Percentiles rank a stretch among this genome's conserved stretches.
Evolutionary conservation across 2,329 filamentous ascomycete species (phyloP).

Genomic region (Pyricularia sp.): DNA sequence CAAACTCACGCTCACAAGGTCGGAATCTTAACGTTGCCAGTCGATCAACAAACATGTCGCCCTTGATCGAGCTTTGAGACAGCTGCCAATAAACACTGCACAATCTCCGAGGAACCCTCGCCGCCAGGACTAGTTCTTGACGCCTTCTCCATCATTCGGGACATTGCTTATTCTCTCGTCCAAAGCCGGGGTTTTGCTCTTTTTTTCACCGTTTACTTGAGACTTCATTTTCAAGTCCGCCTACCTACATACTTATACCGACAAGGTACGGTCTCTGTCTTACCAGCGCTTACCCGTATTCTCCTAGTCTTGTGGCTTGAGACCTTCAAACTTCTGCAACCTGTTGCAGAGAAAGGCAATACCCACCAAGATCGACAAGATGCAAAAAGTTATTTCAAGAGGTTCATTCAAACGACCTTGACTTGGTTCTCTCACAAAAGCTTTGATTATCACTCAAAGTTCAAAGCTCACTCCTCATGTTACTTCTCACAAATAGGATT

Average conservation of each 20-base stretch:
- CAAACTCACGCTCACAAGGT: not conserved
- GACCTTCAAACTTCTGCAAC: not conserved
- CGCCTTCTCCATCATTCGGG: not conserved
- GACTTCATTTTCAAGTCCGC: not conserved
- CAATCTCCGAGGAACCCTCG: not conserved
- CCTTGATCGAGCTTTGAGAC: not conserved
- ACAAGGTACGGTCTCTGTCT: not conserved
- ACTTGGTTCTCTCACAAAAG: not conserved
- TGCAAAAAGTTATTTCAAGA: not conserved
- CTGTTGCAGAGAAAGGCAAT: too few species aligned
- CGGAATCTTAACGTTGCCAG: not conserved
- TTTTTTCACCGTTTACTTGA: not conserved
- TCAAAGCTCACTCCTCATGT: not conserved
- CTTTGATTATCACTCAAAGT: not conserved
- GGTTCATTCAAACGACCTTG: not conserved
- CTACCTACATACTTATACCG: not conserved
- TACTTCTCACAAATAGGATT: not conserved
- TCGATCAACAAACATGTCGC: not conserved
- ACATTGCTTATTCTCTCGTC: not conserved
- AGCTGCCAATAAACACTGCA: not conserved
- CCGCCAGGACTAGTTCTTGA: not conserved
- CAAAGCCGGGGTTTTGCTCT: not conserved
- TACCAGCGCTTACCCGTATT: not conserved
- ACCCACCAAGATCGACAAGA: not conserved
- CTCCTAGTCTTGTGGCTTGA: too few species aligned